Percentiles rank a stretch among this genome's conserved stretches.
These are phyloP conservation scores for Penicillium arizonense DNA, from an alignment of 495 filamentous ascomycete species.

Conservation along the genomic window DNA sequence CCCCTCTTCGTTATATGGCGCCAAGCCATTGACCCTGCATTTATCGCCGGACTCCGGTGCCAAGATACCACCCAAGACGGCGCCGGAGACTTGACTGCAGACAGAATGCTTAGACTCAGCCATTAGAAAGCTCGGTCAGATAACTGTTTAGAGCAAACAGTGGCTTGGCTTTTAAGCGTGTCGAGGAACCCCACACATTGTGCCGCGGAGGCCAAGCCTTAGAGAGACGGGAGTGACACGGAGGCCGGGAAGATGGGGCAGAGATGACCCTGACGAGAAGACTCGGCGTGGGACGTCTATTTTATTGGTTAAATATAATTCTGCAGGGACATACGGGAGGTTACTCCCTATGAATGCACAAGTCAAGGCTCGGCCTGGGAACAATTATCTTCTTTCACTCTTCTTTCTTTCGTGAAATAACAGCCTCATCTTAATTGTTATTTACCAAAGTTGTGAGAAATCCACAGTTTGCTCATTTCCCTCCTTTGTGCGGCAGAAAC, in stretches of 20 bases:
- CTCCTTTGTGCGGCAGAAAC: neutral
- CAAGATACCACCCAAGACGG: conserved; percentile 27
- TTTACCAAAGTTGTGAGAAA: neutral
- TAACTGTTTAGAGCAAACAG: neutral
- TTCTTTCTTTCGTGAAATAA: neutral
- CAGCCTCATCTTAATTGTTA: neutral
- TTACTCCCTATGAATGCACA: no score
- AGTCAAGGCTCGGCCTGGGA: no score
- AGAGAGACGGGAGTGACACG: conserved; percentile 11
- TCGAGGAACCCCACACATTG: neutral
- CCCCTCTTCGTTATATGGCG: neutral
- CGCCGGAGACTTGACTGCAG: conserved; percentile 8
- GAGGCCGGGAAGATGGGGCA: neutral
- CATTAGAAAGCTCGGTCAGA: neutral
- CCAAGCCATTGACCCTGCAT: conserved; percentile 15
- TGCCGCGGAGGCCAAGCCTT: conserved; percentile 1
- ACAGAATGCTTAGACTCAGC: conserved; percentile 4
- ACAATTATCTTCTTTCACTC: neutral
- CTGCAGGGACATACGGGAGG: neutral
- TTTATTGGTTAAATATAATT: neutral
- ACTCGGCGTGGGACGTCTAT: no score
- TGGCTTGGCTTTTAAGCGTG: neutral
- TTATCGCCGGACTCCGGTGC: conserved; percentile 20
- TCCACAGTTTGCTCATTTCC: neutral
- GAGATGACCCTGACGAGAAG: no score